Conservation (phyloP, 2,329 filamentous ascomycete species). For the Colletotrichum sp. region DNA sequence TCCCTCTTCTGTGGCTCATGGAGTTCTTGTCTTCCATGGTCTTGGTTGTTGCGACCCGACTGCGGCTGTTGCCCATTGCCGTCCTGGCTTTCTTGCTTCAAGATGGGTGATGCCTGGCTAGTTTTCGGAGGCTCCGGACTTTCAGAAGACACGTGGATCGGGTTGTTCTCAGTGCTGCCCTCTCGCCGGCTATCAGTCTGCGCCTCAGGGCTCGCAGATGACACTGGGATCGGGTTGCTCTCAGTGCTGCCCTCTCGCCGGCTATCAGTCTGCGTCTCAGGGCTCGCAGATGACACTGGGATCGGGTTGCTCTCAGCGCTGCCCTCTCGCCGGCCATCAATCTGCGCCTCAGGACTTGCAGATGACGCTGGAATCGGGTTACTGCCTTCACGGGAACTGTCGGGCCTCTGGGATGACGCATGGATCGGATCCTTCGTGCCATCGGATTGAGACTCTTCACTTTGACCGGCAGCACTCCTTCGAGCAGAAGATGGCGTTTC, state of each 20-base stretch:
- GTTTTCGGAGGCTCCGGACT: background rate
- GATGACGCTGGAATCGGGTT: no score
- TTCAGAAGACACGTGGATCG: background rate
- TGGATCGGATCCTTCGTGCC: background rate
- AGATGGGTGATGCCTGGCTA: background rate
- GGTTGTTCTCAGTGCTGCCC: background rate
- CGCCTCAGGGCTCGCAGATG: background rate
- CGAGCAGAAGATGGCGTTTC: background rate
- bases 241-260: background rate
- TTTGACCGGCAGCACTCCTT: background rate
- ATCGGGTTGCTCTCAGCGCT: no score
- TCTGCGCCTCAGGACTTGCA: no score
- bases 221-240: background rate
- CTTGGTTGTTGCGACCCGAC: background rate
- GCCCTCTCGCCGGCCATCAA: no score
- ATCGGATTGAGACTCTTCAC: background rate
- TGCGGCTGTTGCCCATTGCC: background rate
- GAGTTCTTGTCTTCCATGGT: background rate
- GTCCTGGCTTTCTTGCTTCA: background rate
- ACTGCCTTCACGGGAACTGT: background rate
- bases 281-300: background rate
- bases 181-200: background rate
- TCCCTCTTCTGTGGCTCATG: background rate
- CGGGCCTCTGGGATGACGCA: no score
- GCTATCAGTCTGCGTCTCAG: background rate